Base-by-base conservation (phyloP, 257 asterid species). In the Oldenlandia corymbosa region DNA sequence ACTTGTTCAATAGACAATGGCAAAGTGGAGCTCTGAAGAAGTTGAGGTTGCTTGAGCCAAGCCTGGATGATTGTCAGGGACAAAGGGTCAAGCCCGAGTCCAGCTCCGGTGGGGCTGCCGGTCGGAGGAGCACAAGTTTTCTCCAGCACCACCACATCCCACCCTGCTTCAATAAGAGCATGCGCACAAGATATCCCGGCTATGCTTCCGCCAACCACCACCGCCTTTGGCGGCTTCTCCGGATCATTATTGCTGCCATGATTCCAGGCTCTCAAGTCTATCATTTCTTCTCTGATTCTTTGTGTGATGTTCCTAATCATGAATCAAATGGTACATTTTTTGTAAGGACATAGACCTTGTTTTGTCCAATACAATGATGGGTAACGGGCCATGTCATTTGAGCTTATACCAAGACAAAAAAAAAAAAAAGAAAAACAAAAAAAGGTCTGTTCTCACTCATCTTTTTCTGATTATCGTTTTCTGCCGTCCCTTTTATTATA, bases 121-220 rank as follows among this genome's bases (percentile, higher is more conserved):
- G 74, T 77, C 10, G 93, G 95, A 9, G 96, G 95, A 42, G 85
- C 66, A 60, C 60, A 36, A 0, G 95, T 82, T 73, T 90, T 87
- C 84, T 90, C 97, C 75, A 90, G 75, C 69, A 90, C 91, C 78
- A 80, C 86, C 67, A 85, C 96, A 49, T 85, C 83, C 97, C 95
- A 90, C 2, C 84, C 93, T 24, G 89, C 95, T 71, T 52, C 68
- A 47, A 85, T 47, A 36, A 90, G 88, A 34, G 93, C 85, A 71
- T 85, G 91, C 0, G 95, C 93, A 50, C 86, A 78, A 9, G 86
- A 88, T 46, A 90, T 49, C 1, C 96, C 96, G 17, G 88, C 90
- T 52, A 88, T 90, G 80, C 96, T 90, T 45, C 97, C 97, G 39
- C 97, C 96, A 27, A 88, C 91, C 46, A 90, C 86, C 68, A 82